Base-by-base conservation (phyloP, 2,329 filamentous ascomycete species). In the Diaporthe sp. region DNA sequence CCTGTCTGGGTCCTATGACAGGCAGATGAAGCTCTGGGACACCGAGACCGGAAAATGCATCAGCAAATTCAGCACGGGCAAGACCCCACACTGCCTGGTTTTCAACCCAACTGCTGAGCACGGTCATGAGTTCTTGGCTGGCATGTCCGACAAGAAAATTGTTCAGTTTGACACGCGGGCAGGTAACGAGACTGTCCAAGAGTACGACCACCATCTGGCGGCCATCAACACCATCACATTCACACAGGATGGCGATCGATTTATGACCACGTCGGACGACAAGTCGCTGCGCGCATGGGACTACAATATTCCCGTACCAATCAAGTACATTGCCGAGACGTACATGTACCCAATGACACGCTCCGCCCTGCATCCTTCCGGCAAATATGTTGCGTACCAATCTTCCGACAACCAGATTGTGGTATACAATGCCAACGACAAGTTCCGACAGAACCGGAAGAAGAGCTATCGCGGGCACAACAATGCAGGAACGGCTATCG, bases 71-170 rank as follows among this genome's bases (percentile, higher is more conserved):
- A 95, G 93, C 25, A 97, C 95, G 0, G 96, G 96, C 81, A 97
- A 97, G 86, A 98, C 95, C 19, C 96, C 97, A 7, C 97, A 99
- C 82, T 96, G 98, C 70, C 89, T 99, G 78, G 93, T 94, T 78
- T 98, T 98, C 89, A 97, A 98, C 84, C 96, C 96, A 0, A 91
- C 92, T 66, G 86, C 89, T 0, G 92, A 94, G 71, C 91, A 93
- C 78, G 91, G 92, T 12, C 93, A 97, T 82, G 96, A 98, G 83
- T 99, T 99, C 84, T 85, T 99, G 73, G 96, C 95, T 1, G 97
- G 97, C 80, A 97, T 98, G 95, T 97, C 95, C 50, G 96, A 99
- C 84, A 99, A 99, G 88, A 98, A 98, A 87, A 99, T 99, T 79
- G 90, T 99, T 55, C 97, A 99, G 82, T 99, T 97, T 84, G 97